phyloP scores from a whole-genome alignment of 2,329 filamentous ascomycete genomes.

The Fusarium agapanthi region DNA sequence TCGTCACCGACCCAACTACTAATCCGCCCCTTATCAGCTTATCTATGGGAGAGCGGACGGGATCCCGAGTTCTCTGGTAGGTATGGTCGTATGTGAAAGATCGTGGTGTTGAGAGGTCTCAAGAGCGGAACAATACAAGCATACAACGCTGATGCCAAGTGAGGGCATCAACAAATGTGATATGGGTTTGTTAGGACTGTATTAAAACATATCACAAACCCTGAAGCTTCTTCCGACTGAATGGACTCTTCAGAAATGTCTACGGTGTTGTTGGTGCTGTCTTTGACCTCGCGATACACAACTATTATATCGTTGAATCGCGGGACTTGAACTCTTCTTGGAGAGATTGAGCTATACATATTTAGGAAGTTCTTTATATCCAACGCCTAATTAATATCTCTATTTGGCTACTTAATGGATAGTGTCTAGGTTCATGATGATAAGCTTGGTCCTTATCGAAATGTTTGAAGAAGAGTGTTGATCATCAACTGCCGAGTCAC shows the following conservation, averaged over 20 bases:
- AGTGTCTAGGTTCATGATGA: background rate
- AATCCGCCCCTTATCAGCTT: slow-evolving; percentile 7
- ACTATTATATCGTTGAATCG: too few species aligned
- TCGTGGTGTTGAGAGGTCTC: background rate
- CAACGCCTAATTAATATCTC: too few species aligned
- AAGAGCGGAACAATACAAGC: background rate
- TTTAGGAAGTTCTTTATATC: too few species aligned
- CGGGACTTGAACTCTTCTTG: too few species aligned
- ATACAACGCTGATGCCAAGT: background rate
- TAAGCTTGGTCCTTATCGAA: background rate
- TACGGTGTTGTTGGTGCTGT: background rate
- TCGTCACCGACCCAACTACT: slow-evolving; percentile 13
- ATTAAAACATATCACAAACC: background rate
- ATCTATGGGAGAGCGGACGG: background rate
- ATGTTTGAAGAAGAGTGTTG: background rate
- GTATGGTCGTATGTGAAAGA: background rate
- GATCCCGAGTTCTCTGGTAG: slow-evolving; percentile 1
- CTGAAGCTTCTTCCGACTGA: too few species aligned
- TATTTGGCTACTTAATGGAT: background rate
- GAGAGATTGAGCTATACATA: background rate
- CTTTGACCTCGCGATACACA: background rate
- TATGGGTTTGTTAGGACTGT: too few species aligned
- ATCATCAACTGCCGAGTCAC: background rate
- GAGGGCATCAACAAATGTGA: background rate
- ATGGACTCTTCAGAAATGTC: background rate